Base-by-base conservation (phyloP, 345 rosid genomes). In the Citrus australasica region DNA sequence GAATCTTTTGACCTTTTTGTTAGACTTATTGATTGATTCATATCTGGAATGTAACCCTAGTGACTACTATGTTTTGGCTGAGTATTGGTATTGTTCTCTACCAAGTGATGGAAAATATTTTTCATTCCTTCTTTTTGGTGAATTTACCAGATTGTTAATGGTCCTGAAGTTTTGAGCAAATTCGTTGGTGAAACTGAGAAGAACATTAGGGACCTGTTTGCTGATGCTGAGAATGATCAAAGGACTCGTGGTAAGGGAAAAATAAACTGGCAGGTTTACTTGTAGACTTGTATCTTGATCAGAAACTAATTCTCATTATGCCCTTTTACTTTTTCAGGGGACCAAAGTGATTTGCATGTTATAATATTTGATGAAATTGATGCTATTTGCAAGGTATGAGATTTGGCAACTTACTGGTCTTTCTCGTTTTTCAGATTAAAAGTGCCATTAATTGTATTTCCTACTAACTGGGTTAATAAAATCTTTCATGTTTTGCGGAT, bases 161-260 rank as follows among this genome's bases (percentile, higher is more conserved):
- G 98, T 74, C 99, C 98, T 78, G 98, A 94, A 88, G 97, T 97
- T 71, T 87, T 97, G 56, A 94, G 97, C 90, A 97, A 97, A 89
- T 94, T 91, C 86, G 98, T 97, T 79, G 98, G 99, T 87, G 98
- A 97, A 87, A 92, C 98, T 42, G 98, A 97, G 84, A 97, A 94
- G 88, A 93, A 93, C 76, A 94, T 97, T 19, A 87, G 98, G 78
- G 99, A 97, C 83, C 85, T 97, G 64, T 97, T 94, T 83, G 97
- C 96, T 83, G 98, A 97, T 90, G 99, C 99, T 70, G 99, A 97
- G 85, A 88, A 91, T 80, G 99, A 97, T 81, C 98, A 97, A 80
- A 89, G 90, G 87, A 70, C 84, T 78, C 89, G 72, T 19, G 98
- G 99, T 97, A 82, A 85, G 87, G 78, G 61, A 53, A 76, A 74